These are phyloP conservation scores for Lodderomyces beijingensis DNA, from an alignment of 1,139 yeast species.

Conservation along the genomic window DNA sequence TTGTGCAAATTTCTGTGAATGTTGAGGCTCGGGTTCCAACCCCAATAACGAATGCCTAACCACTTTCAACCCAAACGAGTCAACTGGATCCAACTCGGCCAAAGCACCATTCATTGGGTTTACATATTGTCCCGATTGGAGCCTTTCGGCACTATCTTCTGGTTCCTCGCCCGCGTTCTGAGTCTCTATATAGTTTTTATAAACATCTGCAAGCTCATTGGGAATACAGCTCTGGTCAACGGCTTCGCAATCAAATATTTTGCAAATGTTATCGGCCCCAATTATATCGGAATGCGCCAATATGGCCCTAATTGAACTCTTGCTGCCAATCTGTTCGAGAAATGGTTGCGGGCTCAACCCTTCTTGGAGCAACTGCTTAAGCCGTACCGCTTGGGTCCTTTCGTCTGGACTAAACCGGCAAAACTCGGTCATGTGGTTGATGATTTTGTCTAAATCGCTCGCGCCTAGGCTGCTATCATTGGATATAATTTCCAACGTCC, in stretches of 20 bases:
- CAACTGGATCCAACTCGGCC: conserved; percentile 60
- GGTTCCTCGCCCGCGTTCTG: conserved; percentile 12
- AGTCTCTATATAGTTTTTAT: conserved; percentile 16
- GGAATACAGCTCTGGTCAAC: conserved; percentile 32
- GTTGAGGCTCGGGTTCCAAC: conserved; percentile 26
- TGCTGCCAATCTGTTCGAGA: conserved; percentile 5
- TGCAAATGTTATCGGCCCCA: conserved; percentile 57
- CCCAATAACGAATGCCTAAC: conserved; percentile 79
- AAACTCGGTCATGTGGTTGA: conserved; percentile 22
- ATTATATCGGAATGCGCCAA: conserved; percentile 65
- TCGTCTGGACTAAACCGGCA: conserved; percentile 36
- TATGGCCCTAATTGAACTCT: conserved; percentile 28
- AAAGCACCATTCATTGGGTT: conserved; percentile 47
- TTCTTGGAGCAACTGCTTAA: conserved; percentile 18
- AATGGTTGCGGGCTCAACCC: conserved; percentile 4
- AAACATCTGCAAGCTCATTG: conserved; percentile 28
- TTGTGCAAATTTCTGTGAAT: conserved; percentile 10
- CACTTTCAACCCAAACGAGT: conserved; percentile 74
- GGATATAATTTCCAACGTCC: conserved; percentile 31
- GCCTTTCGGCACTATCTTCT: conserved; percentile 24
- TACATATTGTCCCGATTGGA: conserved; percentile 23
- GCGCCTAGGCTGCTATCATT: conserved; percentile 20
- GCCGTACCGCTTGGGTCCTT: conserved; percentile 43
- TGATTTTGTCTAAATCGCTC: conserved; percentile 24
- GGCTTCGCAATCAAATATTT: conserved; percentile 23